These are phyloP conservation scores for Mimosa bimucronata DNA, from an alignment of 306 rosid genomes.

Conservation along the genomic window DNA sequence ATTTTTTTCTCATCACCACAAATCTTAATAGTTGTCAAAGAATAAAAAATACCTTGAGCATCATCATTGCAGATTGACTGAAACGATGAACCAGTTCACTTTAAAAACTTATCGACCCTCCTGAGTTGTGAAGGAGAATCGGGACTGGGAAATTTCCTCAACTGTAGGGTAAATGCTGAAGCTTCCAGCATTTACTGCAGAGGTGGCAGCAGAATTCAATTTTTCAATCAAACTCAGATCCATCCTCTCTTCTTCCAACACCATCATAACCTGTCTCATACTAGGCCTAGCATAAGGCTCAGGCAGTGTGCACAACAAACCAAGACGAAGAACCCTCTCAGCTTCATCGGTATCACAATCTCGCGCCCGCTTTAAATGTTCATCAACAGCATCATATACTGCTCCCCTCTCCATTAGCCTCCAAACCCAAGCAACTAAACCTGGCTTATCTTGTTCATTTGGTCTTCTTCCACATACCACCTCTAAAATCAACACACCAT, in stretches of 20 bases:
- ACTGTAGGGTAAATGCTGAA: conserved; percentile 45
- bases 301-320: conserved; percentile 55
- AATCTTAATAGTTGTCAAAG: background rate
- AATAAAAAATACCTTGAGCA: background rate
- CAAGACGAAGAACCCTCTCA: conserved; percentile 55
- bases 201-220: conserved; percentile 38
- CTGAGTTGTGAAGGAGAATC: conserved; percentile 28
- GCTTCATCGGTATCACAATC: conserved; percentile 41
- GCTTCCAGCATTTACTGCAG: conserved; percentile 5
- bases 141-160: conserved; percentile 34
- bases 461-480: conserved; percentile 58
- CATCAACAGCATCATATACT: conserved; percentile 48
- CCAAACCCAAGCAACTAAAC: conserved; percentile 54
- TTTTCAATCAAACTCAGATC: conserved; percentile 39
- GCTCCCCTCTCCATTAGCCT: conserved; percentile 49
- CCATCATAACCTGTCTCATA: conserved; percentile 59
- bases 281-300: conserved; percentile 59
- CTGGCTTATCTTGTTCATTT: conserved; percentile 49
- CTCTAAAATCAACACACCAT: conserved; percentile 60
- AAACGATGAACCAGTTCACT: conserved; percentile 10
- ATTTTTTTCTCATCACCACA: background rate
- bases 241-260: conserved; percentile 49
- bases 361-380: conserved; percentile 38
- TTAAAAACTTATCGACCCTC: conserved; percentile 42
- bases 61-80: background rate